Percentiles rank a stretch among this genome's conserved stretches.
phyloP scores from a whole-genome alignment of 257 asterid species.

The Nicotiana otophora region DNA sequence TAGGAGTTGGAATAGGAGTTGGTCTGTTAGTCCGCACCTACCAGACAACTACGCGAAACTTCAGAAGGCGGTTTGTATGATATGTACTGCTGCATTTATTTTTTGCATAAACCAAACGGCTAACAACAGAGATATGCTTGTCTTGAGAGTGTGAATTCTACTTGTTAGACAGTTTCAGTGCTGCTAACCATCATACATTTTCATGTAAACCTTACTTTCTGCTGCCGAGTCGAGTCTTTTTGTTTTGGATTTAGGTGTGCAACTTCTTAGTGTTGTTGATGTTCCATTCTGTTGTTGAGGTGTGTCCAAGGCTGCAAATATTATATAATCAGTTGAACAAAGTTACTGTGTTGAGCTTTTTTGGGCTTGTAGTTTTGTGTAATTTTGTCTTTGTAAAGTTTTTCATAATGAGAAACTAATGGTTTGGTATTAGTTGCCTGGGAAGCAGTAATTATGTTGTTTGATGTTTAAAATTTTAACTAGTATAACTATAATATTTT shows the following conservation, averaged over 20 bases:
- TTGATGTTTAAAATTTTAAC: background rate
- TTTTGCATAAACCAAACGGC: conserved; percentile 7
- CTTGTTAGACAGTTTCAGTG: background rate
- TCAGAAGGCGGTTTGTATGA: conserved; percentile 56
- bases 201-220: background rate
- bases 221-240: background rate
- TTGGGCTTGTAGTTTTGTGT: background rate
- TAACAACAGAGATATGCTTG: background rate
- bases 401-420: background rate
- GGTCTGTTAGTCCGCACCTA: conserved; percentile 31
- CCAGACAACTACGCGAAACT: conserved; percentile 32
- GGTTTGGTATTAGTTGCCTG: background rate
- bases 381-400: background rate
- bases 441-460: background rate
- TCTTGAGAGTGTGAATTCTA: conserved; percentile 12
- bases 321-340: background rate
- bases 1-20: conserved; percentile 33
- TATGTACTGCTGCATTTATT: background rate
- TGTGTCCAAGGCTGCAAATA: background rate
- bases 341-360: background rate
- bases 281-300: conserved; percentile 3
- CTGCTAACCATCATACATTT: background rate
- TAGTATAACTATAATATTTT: background rate
- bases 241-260: background rate
- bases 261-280: background rate